phyloP scores from a whole-genome alignment of 805 yeast genomes.

The Suhomyces sp. region DNA sequence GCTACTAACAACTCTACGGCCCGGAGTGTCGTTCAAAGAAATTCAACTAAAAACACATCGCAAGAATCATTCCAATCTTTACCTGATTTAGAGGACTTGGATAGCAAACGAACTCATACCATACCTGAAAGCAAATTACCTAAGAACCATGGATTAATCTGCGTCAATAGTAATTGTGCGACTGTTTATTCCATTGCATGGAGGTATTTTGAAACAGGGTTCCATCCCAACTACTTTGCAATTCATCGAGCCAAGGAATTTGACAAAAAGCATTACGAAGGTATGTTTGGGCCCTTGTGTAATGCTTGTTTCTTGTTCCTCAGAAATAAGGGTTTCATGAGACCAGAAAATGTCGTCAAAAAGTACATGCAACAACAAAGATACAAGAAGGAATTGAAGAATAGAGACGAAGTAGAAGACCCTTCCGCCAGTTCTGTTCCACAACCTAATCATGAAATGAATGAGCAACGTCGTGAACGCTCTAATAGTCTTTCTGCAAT shows the following conservation, averaged over 20 bases:
- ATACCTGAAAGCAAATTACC: constrained; percentile 40
- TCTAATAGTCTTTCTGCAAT: constrained; percentile 14
- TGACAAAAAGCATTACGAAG: constrained; percentile 42
- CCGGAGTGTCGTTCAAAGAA: too few relatives aligned
- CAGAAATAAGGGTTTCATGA: constrained; percentile 72
- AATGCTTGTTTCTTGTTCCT: constrained; percentile 46
- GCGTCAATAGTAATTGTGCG: constrained; percentile 42
- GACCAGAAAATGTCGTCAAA: constrained; percentile 46
- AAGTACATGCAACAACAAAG: constrained; percentile 45
- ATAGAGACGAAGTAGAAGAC: constrained; percentile 23
- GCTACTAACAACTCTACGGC: constrained; percentile 4
- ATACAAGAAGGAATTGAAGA: constrained; percentile 37
- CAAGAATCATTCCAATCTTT: constrained; percentile 33
- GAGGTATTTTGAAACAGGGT: constrained; percentile 44
- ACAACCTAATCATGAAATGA: constrained; percentile 5
- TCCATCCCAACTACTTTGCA: constrained; percentile 36
- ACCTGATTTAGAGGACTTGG: constrained; percentile 45
- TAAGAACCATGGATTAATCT: constrained; percentile 37
- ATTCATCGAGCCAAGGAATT: constrained; percentile 38
- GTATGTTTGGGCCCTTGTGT: constrained; percentile 48
- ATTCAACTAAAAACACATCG: constrained; percentile 12
- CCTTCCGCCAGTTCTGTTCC: background rate
- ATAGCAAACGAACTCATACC: constrained; percentile 43
- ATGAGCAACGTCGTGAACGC: constrained; percentile 8
- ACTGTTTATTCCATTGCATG: constrained; percentile 40